These are phyloP conservation scores for Daldinia caldariorum DNA, from an alignment of 495 filamentous ascomycete species.

Conservation along the genomic window DNA sequence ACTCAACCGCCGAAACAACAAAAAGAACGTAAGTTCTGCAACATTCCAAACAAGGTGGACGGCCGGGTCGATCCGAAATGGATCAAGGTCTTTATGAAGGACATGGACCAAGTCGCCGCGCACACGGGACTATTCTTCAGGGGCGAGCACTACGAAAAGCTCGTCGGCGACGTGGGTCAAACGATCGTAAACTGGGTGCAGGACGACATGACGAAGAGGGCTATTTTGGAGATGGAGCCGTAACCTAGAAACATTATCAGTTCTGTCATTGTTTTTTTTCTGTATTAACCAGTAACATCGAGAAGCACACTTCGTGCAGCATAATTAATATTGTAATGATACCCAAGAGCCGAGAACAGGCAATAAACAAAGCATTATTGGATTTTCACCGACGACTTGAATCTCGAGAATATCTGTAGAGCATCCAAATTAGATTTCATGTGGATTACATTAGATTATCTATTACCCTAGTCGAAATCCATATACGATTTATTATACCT, in stretches of 20 bases:
- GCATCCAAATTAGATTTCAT: no score
- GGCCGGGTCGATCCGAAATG: slow-evolving; percentile 71
- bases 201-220: slow-evolving; percentile 58
- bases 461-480: slow-evolving; percentile 19
- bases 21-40: slow-evolving; percentile 79
- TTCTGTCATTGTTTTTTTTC: neutral
- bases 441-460: slow-evolving; percentile 1
- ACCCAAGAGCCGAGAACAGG: neutral
- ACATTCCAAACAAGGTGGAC: slow-evolving; percentile 64
- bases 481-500: slow-evolving; percentile 18
- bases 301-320: neutral
- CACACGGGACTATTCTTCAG: slow-evolving; percentile 85
- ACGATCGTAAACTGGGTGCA: slow-evolving; percentile 78
- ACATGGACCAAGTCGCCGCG: slow-evolving; percentile 84
- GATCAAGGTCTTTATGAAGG: slow-evolving; percentile 80
- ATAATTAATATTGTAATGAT: slow-evolving; percentile 2
- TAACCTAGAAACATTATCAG: neutral
- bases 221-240: slow-evolving; percentile 43
- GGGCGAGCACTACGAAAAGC: slow-evolving; percentile 72
- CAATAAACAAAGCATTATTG: neutral
- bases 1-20: slow-evolving; percentile 50
- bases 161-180: slow-evolving; percentile 78
- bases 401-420: neutral
- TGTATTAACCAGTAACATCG: neutral
- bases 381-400: neutral